Evolutionary conservation across 495 filamentous ascomycete species (phyloP).

Genomic region (Penicillium lagena): DNA sequence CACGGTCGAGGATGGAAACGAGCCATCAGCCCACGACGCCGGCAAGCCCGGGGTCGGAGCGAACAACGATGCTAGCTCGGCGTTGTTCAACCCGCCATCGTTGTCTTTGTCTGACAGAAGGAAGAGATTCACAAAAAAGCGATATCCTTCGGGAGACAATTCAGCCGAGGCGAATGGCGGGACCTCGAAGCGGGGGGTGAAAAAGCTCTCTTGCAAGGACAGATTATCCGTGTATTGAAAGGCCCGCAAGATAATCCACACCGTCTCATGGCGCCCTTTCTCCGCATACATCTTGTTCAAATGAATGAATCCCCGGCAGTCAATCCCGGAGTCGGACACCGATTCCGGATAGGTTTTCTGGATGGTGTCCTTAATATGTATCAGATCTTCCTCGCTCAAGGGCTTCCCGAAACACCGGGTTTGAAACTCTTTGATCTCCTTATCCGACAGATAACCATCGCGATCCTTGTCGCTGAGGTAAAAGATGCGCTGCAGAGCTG

Average conservation of each 20-base stretch:
- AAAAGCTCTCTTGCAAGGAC: conserved; percentile 79
- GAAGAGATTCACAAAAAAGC: conserved; percentile 97
- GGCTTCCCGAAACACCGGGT: conserved; percentile 84
- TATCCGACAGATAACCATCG: conserved; percentile 87
- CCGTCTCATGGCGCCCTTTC: conserved; percentile 95
- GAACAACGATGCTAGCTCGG: conserved; percentile 79
- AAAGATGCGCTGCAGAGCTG: conserved; percentile 83
- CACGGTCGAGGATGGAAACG: conserved; percentile 90
- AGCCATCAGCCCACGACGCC: conserved; percentile 79
- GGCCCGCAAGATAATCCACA: conserved; percentile 93
- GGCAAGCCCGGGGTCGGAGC: conserved; percentile 90
- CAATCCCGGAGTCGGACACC: conserved; percentile 65
- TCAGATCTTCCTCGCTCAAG: conserved; percentile 67
- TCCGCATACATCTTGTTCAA: conserved; percentile 95
- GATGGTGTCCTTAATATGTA: conserved; percentile 82
- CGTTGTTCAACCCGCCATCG: conserved; percentile 83
- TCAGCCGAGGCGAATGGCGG: conserved; percentile 88
- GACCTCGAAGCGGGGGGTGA: conserved; percentile 92
- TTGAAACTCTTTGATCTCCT: conserved; percentile 87
- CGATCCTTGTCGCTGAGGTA: conserved; percentile 95
- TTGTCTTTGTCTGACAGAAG: conserved; percentile 94
- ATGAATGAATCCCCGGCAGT: conserved; percentile 73
- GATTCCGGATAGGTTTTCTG: conserved; percentile 58
- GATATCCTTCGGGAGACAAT: conserved; percentile 87
- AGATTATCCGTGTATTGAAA: conserved; percentile 95